Conservation (phyloP, 768 basidiomycete species). For the Termitomyces sp. region DNA sequence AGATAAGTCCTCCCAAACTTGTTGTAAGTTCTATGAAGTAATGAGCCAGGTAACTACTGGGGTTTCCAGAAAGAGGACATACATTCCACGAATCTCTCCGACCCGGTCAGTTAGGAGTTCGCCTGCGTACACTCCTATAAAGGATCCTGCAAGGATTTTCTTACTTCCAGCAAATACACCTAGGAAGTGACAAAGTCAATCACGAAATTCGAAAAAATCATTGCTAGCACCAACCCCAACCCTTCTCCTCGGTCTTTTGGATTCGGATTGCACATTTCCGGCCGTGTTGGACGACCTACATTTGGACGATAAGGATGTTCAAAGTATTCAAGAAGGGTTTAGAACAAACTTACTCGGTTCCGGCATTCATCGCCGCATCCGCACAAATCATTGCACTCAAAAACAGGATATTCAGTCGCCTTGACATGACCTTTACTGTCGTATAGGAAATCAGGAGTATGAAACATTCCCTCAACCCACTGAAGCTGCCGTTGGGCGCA, state of each 20-base stretch:
- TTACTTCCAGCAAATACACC: constrained; percentile 69
- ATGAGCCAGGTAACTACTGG: constrained; percentile 2
- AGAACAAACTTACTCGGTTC: constrained; percentile 60
- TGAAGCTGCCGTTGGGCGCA: constrained; percentile 60
- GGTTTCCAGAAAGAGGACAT: constrained; percentile 20
- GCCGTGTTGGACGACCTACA: constrained; percentile 81
- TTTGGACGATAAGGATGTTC: background rate
- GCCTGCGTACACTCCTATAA: constrained; percentile 82
- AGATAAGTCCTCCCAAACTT: constrained; percentile 74
- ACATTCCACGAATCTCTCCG: constrained; percentile 67
- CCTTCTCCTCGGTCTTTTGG: constrained; percentile 69
- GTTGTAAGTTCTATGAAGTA: constrained; percentile 59
- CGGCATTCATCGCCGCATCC: constrained; percentile 76
- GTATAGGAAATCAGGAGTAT: constrained; percentile 58
- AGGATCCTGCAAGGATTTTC: constrained; percentile 66
- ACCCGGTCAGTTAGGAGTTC: constrained; percentile 73
- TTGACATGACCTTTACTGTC: constrained; percentile 56
- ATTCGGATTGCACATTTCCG: constrained; percentile 61
- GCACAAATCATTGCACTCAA: constrained; percentile 85
- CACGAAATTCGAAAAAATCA: background rate
- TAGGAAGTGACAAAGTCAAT: constrained; percentile 22
- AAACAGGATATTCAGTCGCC: constrained; percentile 55
- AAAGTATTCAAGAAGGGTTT: background rate
- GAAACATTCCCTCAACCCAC: constrained; percentile 27
- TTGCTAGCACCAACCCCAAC: constrained; percentile 64